Base-by-base conservation (phyloP, 2,329 filamentous ascomycete genomes). In the Gnomoniopsis sp. region DNA sequence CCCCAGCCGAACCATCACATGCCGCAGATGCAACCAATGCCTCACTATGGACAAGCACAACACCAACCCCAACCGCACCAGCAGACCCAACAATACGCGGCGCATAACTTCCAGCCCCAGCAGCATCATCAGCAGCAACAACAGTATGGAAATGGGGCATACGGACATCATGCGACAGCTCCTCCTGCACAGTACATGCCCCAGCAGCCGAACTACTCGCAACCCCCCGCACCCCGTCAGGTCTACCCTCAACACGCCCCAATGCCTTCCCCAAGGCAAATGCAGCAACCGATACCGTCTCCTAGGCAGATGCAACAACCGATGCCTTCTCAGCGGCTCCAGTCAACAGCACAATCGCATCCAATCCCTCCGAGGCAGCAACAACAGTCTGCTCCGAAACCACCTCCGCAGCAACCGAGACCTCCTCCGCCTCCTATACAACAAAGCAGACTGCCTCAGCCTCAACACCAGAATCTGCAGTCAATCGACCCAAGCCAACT, bases 31-130 rank as follows among this genome's bases (percentile, higher is more conserved):
- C 69, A 62, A 17, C 60, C 58, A 21, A 60, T 61, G 21, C 57
- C 60, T 19, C 66, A 65, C 6, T 68, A 68, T 36, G 47, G 52
- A 30, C 64, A 65, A 30, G 55, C 62, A 7, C 63, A 57, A 63
- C 66, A 67, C 3, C 69, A 65, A 43, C 68, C 66, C 62, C 67
- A 23, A 63, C 67, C 66, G 19, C 66, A 67, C 2, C 69, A 65
- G 44, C 68, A 66, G 38, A 62, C 58, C 36, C 70, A 64, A 34
- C 65, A 64, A 15, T 66, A 66, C 60, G 61, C 62, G 38, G 62
- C 65, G 60, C 62, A 46, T 67, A 66, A 59, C 65, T 65, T 59
- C 62, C 49, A 65, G 63, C 41, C 66, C 17, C 65, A 64, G 14
- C 64, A 65, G 21, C 59, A 56, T 14, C 59, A 57, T 6, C 23